Evolutionary conservation across 768 basidiomycete species (phyloP).

Genomic region (Rhizopogon roseolus): DNA sequence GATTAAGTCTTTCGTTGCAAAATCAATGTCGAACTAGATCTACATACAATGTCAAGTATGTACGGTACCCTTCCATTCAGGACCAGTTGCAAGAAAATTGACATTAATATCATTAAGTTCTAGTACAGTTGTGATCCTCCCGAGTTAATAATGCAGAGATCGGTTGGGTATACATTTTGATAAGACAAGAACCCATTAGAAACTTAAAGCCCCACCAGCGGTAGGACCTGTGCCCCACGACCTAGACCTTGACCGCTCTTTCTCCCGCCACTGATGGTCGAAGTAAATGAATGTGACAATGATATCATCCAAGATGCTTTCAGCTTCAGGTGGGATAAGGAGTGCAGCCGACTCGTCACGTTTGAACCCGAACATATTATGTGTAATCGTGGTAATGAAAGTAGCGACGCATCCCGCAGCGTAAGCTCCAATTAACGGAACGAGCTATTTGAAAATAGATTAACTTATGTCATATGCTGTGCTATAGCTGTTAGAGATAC

Average conservation of each 20-base stretch:
- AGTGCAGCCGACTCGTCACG: constrained; percentile 18
- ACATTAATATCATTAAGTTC: too few relatives aligned
- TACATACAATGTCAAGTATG: background rate
- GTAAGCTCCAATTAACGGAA: constrained; percentile 9
- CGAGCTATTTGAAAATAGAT: constrained; percentile 12
- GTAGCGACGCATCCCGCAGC: constrained; percentile 22
- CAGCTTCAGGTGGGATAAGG: constrained; percentile 23
- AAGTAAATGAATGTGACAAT: constrained; percentile 32
- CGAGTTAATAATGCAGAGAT: background rate
- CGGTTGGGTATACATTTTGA: background rate
- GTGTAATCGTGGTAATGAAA: constrained; percentile 15
- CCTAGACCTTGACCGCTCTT: constrained; percentile 12
- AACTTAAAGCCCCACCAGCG: background rate
- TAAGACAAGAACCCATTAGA: background rate
- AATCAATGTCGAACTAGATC: background rate
- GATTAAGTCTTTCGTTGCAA: background rate
- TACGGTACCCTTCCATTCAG: too few relatives aligned
- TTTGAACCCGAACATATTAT: constrained; percentile 5
- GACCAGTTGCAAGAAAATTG: too few relatives aligned
- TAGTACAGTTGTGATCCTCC: too few relatives aligned
- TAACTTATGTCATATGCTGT: background rate
- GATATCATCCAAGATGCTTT: constrained; percentile 29
- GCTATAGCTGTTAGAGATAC: too few relatives aligned
- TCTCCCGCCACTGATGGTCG: constrained; percentile 24
- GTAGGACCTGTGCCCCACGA: constrained; percentile 1